A percentile compares a stretch with the other conserved stretches of the same genome.
Conservation (phyloP, 129 eudicot species). For the Heracleum sosnowskyi region DNA sequence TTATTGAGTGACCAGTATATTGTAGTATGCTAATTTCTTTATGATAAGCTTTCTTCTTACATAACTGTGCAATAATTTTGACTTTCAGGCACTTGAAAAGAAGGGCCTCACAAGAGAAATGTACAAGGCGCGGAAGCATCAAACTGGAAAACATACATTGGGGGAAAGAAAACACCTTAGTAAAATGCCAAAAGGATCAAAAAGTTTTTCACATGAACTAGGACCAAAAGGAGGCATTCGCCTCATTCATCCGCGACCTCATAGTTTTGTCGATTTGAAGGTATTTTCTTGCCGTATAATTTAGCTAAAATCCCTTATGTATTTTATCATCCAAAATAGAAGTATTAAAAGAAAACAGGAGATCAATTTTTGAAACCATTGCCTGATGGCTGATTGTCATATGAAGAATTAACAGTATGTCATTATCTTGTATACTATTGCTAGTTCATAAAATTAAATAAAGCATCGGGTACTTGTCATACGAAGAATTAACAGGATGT, state of each 20-base stretch:
- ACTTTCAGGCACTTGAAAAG: constrained; percentile 36
- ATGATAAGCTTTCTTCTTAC: neutral
- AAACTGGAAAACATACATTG: constrained; percentile 30
- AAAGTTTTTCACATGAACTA: constrained; percentile 84
- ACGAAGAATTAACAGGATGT: neutral
- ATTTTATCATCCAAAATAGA: neutral
- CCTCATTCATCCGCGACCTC: constrained; percentile 51
- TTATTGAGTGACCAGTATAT: constrained; percentile 3
- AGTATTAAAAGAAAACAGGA: neutral
- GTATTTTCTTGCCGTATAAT: constrained; percentile 23
- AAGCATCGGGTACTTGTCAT: neutral
- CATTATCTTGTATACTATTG: neutral
- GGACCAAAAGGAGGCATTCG: constrained; percentile 81
- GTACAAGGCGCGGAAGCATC: constrained; percentile 29
- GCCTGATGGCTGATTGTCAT: neutral
- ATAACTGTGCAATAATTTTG: constrained; percentile 16
- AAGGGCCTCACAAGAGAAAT: constrained; percentile 36
- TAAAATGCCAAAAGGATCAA: constrained; percentile 50
- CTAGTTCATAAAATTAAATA: neutral
- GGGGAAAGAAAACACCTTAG: constrained; percentile 23
- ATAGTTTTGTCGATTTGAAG: constrained; percentile 73
- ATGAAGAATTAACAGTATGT: neutral
- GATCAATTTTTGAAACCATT: neutral
- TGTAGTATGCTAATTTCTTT: neutral
- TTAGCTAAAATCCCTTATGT: neutral